Percentiles rank a stretch among this genome's conserved stretches.
phyloP scores from a whole-genome alignment of 371 early-diverging fungal species.

The Choanephora cucurbitarum region DNA sequence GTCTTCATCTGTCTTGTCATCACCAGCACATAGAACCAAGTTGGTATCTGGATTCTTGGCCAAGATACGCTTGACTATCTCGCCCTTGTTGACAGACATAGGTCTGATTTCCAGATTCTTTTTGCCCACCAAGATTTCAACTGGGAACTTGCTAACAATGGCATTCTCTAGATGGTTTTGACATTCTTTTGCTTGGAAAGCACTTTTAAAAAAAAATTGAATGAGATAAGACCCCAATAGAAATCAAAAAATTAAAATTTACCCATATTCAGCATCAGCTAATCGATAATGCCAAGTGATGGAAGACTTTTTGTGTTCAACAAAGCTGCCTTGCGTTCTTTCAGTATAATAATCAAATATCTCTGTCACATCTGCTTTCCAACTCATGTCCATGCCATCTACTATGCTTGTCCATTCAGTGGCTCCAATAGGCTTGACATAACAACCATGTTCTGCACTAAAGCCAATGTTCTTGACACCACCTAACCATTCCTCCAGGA shows the following conservation, averaged over 20 bases:
- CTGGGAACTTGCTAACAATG: constrained; percentile 77
- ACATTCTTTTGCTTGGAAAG: constrained; percentile 85
- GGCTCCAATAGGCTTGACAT: constrained; percentile 46
- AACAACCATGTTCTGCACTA: constrained; percentile 73
- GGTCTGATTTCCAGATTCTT: constrained; percentile 93
- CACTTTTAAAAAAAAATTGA: constrained; percentile 37
- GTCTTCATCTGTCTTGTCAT: constrained; percentile 96
- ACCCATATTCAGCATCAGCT: constrained; percentile 83
- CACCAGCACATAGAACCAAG: constrained; percentile 92
- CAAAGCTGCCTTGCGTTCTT: constrained; percentile 81
- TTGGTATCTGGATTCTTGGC: constrained; percentile 63
- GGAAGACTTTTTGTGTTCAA: constrained; percentile 83
- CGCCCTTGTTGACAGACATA: constrained; percentile 81
- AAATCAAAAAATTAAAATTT: too few species aligned
- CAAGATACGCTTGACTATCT: constrained; percentile 86
- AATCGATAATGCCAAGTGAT: constrained; percentile 92
- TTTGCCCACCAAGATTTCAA: constrained; percentile 92
- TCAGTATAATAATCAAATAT: constrained; percentile 92
- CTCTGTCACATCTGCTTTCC: constrained; percentile 83
- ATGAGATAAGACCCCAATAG: too few species aligned
- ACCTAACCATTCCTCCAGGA: constrained; percentile 87
- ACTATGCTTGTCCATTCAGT: constrained; percentile 72
- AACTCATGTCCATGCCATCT: constrained; percentile 78
- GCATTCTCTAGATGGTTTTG: constrained; percentile 84
- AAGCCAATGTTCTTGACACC: constrained; percentile 75